Conservation (phyloP, 2,329 filamentous ascomycete species). For the Monosporascus cannonballus region DNA sequence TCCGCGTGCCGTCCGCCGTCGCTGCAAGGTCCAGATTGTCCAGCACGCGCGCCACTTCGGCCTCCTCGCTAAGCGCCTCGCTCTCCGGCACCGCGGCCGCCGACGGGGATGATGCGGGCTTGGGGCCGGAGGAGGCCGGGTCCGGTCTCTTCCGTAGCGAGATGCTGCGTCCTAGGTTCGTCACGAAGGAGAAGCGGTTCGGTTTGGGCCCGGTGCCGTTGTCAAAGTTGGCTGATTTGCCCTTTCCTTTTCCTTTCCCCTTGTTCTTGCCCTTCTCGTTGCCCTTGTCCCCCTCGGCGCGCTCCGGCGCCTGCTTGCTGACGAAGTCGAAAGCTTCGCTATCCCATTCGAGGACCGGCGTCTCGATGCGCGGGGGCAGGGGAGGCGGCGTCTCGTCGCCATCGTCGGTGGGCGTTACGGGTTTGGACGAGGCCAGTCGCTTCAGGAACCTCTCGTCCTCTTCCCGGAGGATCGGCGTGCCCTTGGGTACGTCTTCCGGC, state of each 20-base stretch:
- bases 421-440: constrained; percentile 38
- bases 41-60: constrained; percentile 73
- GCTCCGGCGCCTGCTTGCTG: constrained; percentile 13
- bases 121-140: constrained; percentile 22
- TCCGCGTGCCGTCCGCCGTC: constrained; percentile 66
- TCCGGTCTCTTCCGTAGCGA: constrained; percentile 21
- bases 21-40: constrained; percentile 78
- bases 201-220: background rate
- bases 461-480: constrained; percentile 42
- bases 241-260: constrained; percentile 28
- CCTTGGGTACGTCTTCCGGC: constrained; percentile 17
- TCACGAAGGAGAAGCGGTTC: constrained; percentile 35
- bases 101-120: constrained; percentile 30
- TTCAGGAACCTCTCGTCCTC: constrained; percentile 55
- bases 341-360: constrained; percentile 44
- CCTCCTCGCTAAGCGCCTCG: constrained; percentile 48
- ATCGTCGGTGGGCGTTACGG: constrained; percentile 24
- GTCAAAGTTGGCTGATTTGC: constrained; percentile 13
- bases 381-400: constrained; percentile 43
- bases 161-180: constrained; percentile 21
- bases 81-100: constrained; percentile 27
- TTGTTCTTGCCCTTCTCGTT: constrained; percentile 20
- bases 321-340: constrained; percentile 33
- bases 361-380: constrained; percentile 47
- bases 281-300: constrained; percentile 17